Conservation (phyloP, 106 monocot species). For the Dioscorea zingiberensis region DNA sequence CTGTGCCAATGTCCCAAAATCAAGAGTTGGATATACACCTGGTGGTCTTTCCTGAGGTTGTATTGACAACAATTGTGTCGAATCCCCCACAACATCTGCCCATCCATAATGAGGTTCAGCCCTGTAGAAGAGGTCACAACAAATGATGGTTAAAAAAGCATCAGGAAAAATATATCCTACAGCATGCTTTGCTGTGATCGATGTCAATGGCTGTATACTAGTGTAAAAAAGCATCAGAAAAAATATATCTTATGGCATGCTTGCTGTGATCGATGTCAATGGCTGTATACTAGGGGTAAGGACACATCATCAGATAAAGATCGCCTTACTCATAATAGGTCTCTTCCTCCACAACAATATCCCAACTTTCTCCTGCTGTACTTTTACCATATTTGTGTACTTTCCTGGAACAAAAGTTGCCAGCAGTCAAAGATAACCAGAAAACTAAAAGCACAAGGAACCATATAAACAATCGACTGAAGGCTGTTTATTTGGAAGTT, state of each 20-base stretch:
- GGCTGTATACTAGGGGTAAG: background rate
- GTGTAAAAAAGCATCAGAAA: background rate
- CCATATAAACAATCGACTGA: too few species aligned
- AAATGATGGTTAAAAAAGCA: background rate
- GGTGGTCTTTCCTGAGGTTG: constrained; percentile 65
- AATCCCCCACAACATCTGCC: constrained; percentile 93
- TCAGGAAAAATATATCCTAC: background rate
- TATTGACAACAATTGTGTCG: constrained; percentile 79
- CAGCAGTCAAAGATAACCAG: background rate
- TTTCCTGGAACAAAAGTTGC: constrained; percentile 43
- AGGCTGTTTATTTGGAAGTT: too few species aligned
- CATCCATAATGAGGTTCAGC: constrained; percentile 97
- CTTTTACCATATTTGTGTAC: constrained; percentile 98
- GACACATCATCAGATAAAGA: background rate
- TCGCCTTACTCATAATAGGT: constrained; percentile 85
- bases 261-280: too few species aligned
- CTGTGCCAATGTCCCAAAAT: constrained; percentile 31
- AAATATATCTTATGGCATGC: background rate
- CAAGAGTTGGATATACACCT: constrained; percentile 45
- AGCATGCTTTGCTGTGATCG: too few species aligned
- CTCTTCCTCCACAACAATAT: constrained; percentile 78
- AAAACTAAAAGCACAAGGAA: too few species aligned
- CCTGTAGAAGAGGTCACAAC: constrained; percentile 24
- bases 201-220: too few species aligned
- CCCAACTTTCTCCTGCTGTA: constrained; percentile 93